phyloP scores from a whole-genome alignment of 106 monocot genomes.

The Dendrobium officinale region DNA sequence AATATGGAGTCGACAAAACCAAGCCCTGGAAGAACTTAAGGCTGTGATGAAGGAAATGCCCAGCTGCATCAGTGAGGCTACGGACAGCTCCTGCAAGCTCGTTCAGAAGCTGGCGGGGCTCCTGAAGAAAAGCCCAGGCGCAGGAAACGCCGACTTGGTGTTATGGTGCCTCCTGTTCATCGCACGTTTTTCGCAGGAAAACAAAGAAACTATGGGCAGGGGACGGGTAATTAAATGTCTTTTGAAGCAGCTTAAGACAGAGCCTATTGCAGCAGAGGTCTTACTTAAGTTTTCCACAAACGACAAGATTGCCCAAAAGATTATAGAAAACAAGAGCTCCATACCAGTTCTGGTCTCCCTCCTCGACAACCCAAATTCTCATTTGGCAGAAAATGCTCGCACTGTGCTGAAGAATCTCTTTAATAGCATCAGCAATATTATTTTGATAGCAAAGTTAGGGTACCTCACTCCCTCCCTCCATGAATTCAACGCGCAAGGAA shows the following conservation, averaged over 20 bases:
- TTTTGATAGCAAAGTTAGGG: no score
- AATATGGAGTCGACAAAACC: background rate
- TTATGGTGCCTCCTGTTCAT: background rate
- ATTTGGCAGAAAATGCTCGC: no score
- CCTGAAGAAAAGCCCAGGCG: background rate
- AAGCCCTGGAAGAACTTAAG: background rate
- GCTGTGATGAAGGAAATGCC: background rate
- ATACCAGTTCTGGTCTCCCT: no score
- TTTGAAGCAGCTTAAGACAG: slow-evolving; percentile 3
- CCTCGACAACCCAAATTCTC: no score
- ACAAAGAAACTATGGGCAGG: slow-evolving; percentile 9
- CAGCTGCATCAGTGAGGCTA: background rate
- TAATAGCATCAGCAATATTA: no score
- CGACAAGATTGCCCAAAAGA: background rate
- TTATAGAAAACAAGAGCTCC: background rate
- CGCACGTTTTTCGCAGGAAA: background rate
- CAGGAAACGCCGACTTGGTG: background rate
- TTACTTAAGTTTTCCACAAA: slow-evolving; percentile 9
- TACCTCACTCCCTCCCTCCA: no score
- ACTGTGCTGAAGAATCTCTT: no score
- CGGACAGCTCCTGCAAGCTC: background rate
- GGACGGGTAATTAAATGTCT: slow-evolving; percentile 10
- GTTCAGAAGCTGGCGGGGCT: background rate
- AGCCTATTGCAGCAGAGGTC: slow-evolving; percentile 1
- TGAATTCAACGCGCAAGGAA: no score